Base-by-base conservation (phyloP, 2,329 filamentous ascomycete genomes). In the Aspergillus pseudonomiae region DNA sequence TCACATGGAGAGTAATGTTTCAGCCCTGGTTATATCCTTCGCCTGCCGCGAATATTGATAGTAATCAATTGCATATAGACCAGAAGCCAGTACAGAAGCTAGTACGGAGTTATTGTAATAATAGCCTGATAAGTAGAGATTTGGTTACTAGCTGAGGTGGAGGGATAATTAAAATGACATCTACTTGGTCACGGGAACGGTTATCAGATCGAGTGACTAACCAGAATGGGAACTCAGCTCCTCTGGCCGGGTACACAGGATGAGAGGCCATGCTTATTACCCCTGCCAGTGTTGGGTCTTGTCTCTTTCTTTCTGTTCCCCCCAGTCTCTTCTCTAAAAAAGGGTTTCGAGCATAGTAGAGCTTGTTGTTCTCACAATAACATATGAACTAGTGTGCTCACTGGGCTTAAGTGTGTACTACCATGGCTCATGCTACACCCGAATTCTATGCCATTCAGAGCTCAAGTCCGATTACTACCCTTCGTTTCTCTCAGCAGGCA, bases 381-480 rank as follows among this genome's bases (percentile, higher is more conserved):
- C 48, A 52, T 30, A 52, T 32, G 28, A 28, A 34, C 19, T n/a
- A 52, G 48, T 52, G 26, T n/a, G 16, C 16, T 12, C 11, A n/a
- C 28, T 32, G 30, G 26, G 7, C 32, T 32, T n/a, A n/a, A n/a
- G n/a, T 32, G 21, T 48, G n/a, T 26, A 41, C 12, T 60, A 48
- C 19, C 19, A 67, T 60, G 52, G 67, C 68, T 61, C 60, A 65
- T 57, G 52, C 67, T 32, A 46, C 63, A 53, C 46, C 61, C 53
- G 62, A 71, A 39, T 21, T 46, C 53, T 59, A 67, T 39, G 59
- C 64, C 14, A 65, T 66, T 43, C 73, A 71, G 64, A 73, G 73
- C 34, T 75, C 77, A 65, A 71, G 83, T 81, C 74, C 86, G 75
- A 67, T 81, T 78, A 74, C 82, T 75, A 73, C 77, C 34, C 77